A percentile compares a stretch with the other conserved stretches of the same genome.
phyloP scores from a whole-genome alignment of 306 rosid genomes.

The Trichosanthes cucumerina region DNA sequence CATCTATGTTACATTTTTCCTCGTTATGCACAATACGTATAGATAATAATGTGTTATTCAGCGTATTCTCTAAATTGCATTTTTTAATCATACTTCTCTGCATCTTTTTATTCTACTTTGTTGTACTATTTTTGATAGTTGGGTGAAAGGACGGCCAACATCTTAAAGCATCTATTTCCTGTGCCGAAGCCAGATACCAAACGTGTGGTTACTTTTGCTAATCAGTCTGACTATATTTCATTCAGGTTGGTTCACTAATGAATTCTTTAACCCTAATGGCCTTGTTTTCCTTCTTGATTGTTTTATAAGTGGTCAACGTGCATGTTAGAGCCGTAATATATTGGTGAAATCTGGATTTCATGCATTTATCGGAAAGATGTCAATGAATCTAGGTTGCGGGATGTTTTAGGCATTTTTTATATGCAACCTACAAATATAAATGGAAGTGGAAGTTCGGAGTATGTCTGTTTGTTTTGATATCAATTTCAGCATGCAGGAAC shows the following conservation, averaged over 20 bases:
- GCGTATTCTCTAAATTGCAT: slow-evolving; percentile 3
- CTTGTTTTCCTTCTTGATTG: neutral
- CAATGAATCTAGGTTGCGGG: neutral
- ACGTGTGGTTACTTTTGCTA: slow-evolving; percentile 70
- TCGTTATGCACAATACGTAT: neutral
- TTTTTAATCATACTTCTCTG: neutral
- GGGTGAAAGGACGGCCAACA: slow-evolving; percentile 74
- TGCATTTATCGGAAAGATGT: neutral
- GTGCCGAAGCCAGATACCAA: slow-evolving; percentile 89
- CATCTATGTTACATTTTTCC: neutral
- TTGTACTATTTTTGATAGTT: slow-evolving; percentile 39
- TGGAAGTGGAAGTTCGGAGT: neutral
- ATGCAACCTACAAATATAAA: neutral
- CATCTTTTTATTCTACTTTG: slow-evolving; percentile 6
- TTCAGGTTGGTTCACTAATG: slow-evolving; percentile 46
- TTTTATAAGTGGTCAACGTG: neutral
- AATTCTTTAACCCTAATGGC: neutral
- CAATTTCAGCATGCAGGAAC: neutral
- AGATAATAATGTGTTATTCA: neutral
- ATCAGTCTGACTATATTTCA: slow-evolving; percentile 71
- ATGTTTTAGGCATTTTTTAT: neutral
- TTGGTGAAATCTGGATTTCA: neutral
- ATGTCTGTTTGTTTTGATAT: neutral
- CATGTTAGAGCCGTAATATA: neutral
- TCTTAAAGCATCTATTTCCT: slow-evolving; percentile 79